Evolutionary conservation across 192 early-diverging fungal species (phyloP), one percentile per base, ranked within the genome.

Genomic region (Mortierella alpina): DNA sequence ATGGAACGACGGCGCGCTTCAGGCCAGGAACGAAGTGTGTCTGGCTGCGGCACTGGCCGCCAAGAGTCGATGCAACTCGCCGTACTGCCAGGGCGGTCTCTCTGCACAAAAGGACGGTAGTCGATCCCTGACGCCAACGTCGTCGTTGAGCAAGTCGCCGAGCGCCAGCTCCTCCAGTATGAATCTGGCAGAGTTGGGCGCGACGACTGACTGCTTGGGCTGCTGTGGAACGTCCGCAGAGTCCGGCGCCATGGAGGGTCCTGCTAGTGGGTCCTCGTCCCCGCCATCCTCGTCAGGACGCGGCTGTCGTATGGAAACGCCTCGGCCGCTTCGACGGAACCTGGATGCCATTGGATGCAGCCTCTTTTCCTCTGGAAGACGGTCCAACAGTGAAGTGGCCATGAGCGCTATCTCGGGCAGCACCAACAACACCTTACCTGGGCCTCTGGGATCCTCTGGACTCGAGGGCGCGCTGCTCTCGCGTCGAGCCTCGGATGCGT

Each of bases 401-500:
- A 17, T 53, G 41, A 78, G 39, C 39, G 68, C 49, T 51, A 23
- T 64, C 62, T 6, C 62, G 3, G 31, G 31, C 1, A 31, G 1
- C 31, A 3, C 31, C 31, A 31, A 31, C 62, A 31, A 46, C 45
- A 5, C 18, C 45, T n/a, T 31, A 3, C 31, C 31, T 3, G 51
- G 55, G 11, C 40, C 49, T 11, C 48, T 69, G 41, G 68, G 73
- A 20, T 15, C 59, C 4, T 23, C 15, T 14, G 50, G 49, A 6
- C 41, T 70, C 22, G 69, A 79, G 18, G 59, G 59, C 31, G 44
- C 39, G 7, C 51, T 49, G 7, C 42, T 72, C 10, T 20, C 60
- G 4, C 58, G 77, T 14, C 64, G 77, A 22, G 64, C 77, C 0
- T 80, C 77, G 22, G 77, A 80, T 54, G 52, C 61, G 12, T 63